Percentiles rank a stretch among this genome's conserved stretches.
phyloP scores from a whole-genome alignment of 2,329 filamentous ascomycete genomes.

The Ceratocystis cubensis region DNA sequence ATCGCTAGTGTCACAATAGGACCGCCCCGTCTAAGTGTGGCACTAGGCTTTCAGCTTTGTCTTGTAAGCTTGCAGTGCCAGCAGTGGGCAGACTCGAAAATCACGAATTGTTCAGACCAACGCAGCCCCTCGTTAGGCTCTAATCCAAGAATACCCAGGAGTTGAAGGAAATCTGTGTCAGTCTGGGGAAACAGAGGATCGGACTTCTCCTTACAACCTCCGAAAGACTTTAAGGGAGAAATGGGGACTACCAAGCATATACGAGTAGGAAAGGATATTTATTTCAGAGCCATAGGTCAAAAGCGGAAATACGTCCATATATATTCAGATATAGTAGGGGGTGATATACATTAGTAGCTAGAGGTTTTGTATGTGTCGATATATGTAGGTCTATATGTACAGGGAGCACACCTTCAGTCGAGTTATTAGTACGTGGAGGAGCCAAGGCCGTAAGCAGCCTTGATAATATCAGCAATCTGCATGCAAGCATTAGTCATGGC shows the following conservation, averaged over 20 bases:
- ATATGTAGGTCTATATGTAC: constrained; percentile 7
- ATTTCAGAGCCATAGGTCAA: not conserved
- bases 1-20: not conserved
- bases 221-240: no score
- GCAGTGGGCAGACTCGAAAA: not conserved
- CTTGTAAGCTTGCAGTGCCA: not conserved
- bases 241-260: not conserved
- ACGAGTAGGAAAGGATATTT: not conserved
- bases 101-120: not conserved
- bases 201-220: no score
- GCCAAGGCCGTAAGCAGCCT: constrained; percentile 7
- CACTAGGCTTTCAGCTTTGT: constrained; percentile 1
- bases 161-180: no score
- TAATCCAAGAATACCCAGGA: no score
- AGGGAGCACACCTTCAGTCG: not conserved
- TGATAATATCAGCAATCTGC: constrained; percentile 18
- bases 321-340: not conserved
- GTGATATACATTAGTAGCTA: not conserved
- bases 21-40: not conserved
- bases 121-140: not conserved
- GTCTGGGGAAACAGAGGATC: no score
- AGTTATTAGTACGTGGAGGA: not conserved
- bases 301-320: not conserved
- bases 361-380: not conserved
- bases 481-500: constrained; percentile 14